These are phyloP conservation scores for Aspergillus persii DNA, from an alignment of 2,329 filamentous ascomycete genomes.

Conservation along the genomic window DNA sequence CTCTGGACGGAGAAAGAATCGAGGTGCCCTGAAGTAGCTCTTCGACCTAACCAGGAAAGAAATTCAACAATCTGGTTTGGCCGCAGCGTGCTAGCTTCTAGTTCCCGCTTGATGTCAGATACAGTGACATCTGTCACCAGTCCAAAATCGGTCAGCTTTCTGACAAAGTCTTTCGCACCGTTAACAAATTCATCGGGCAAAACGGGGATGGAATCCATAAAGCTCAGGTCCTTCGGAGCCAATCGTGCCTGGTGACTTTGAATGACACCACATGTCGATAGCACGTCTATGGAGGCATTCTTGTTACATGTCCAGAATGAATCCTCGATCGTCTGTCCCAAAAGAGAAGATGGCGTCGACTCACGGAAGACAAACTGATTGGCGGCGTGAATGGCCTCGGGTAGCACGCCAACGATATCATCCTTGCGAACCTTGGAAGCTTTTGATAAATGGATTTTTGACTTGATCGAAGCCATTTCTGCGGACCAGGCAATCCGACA, in stretches of 20 bases:
- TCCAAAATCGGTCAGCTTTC: conserved; percentile 77
- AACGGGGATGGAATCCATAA: conserved; percentile 85
- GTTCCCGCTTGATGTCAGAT: conserved; percentile 76
- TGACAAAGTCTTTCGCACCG: conserved; percentile 68
- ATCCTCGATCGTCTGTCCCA: conserved; percentile 86
- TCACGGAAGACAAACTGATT: conserved; percentile 86
- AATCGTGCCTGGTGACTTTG: conserved; percentile 81
- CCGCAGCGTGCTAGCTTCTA: conserved; percentile 77
- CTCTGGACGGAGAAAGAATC: conserved; percentile 65
- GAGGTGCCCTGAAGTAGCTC: conserved; percentile 69
- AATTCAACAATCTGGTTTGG: conserved; percentile 78
- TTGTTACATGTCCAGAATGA: conserved; percentile 93
- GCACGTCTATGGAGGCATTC: conserved; percentile 77
- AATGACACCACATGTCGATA: conserved; percentile 83
- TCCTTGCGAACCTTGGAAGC: conserved; percentile 58
- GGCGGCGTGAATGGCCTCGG: conserved; percentile 77
- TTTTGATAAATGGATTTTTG: conserved; percentile 50
- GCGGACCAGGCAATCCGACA: conserved; percentile 82
- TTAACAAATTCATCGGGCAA: conserved; percentile 73
- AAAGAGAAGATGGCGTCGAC: conserved; percentile 81
- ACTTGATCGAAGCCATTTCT: conserved; percentile 76
- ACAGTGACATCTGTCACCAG: conserved; percentile 85
- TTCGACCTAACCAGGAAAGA: conserved; percentile 76
- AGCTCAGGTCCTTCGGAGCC: conserved; percentile 67
- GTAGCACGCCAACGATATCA: conserved; percentile 66